Evolutionary conservation across 2,329 filamentous ascomycete genomes (phyloP), one percentile per base, ranked within the genome.

Genomic region (Sarocladiaceae sp.): DNA sequence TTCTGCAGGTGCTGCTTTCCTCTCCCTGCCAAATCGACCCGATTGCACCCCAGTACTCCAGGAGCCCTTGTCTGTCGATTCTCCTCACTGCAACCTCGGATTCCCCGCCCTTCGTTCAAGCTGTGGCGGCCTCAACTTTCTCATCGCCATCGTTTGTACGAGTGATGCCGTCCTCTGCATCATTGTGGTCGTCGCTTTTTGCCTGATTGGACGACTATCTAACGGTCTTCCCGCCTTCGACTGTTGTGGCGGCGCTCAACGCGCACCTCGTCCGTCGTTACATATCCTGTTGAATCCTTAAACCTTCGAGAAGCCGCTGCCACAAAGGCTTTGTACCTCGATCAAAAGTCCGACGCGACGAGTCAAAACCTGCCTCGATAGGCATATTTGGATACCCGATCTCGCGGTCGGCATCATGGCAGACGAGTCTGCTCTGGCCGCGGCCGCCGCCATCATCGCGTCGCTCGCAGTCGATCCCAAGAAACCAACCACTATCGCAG

Each of bases 351-450:
- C 37, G 37, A 41, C 13, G n/a, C n/a, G n/a, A n/a, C n/a, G n/a
- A n/a, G n/a, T n/a, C n/a, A 41, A 11, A 9, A 11, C 23, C 29
- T 41, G 37, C 24, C 23, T 18, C 23, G 23, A 41, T 18, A 41
- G 21, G 21, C 37, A 27, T 16, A 12, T 16, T 4, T 4, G 29
- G 5, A 27, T 9, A 3, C 16, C 15, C 19, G 7, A 24, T 16
- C 37, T 24, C 19, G 5, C 26, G 5, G 20, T 6, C 23, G 37
- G 23, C 52, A 59, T 49, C 48, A 75, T 76, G 72, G 69, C 71
- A 52, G 73, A 78, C 61, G 73, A 79, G 55, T 66, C 71, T 58
- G 72, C 71, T 53, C 63, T 80, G 60, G 68, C 66, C 53, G 74
- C 74, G 35, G 69, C 72, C 29, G 69, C 73, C 54, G 67, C 74